Evolutionary conservation across 2,329 filamentous ascomycete genomes (phyloP).

Genomic region (Botryotinia narcissicola): DNA sequence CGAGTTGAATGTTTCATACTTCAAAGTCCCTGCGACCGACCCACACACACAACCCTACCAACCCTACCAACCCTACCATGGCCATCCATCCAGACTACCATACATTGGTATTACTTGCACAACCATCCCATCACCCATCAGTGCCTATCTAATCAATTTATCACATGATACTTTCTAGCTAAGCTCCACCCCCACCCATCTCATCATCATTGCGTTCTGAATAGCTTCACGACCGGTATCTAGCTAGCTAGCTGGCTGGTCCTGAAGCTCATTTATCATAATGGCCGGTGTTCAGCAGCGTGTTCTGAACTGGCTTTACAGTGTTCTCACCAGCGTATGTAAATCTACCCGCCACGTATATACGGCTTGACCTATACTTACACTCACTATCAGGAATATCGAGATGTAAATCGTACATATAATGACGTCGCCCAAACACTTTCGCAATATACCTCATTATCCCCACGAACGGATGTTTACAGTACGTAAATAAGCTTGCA

Average conservation of each 20-base stretch:
- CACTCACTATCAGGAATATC: constrained; percentile 70
- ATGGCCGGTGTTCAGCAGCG: constrained; percentile 74
- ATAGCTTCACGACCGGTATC: constrained; percentile 8
- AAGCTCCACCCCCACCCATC: background rate
- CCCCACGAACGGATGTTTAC: constrained; percentile 89
- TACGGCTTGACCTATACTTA: constrained; percentile 17
- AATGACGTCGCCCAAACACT: constrained; percentile 84
- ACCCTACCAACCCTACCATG: too few relatives aligned
- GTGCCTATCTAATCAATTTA: background rate
- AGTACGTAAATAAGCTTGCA: constrained; percentile 54
- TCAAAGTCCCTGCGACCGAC: background rate
- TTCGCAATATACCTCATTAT: constrained; percentile 73
- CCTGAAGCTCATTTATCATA: constrained; percentile 26
- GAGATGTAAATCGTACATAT: constrained; percentile 89
- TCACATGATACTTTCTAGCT: background rate
- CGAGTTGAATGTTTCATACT: background rate
- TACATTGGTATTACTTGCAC: background rate
- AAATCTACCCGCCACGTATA: constrained; percentile 1
- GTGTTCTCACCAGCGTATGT: constrained; percentile 73
- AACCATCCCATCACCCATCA: background rate
- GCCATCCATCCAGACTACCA: too few relatives aligned
- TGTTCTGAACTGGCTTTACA: constrained; percentile 93
- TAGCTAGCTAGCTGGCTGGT: background rate
- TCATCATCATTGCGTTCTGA: background rate
- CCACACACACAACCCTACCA: background rate